Conservation (phyloP, 169 alveolate species). For the Neospora caninum region DNA sequence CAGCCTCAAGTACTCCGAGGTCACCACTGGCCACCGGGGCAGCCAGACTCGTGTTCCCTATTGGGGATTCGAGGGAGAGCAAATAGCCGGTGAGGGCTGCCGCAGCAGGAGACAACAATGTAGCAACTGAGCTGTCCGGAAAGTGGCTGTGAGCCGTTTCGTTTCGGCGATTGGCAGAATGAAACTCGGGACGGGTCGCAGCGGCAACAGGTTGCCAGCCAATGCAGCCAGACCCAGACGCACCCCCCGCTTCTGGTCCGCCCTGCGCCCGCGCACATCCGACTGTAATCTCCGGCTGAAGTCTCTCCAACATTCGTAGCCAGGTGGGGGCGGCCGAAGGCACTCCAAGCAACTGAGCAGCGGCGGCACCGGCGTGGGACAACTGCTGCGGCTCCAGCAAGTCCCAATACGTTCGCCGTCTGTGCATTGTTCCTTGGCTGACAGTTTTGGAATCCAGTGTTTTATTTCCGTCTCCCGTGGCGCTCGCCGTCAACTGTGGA, state of each 20-base stretch:
- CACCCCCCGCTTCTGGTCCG: neutral
- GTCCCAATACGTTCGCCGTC: neutral
- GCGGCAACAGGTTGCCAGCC: neutral
- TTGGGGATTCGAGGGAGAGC: neutral
- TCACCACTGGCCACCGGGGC: no score
- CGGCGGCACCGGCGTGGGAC: slow-evolving; percentile 2
- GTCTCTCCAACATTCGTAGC: neutral
- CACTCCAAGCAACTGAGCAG: slow-evolving; percentile 6
- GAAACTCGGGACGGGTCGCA: neutral
- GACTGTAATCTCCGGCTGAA: neutral
- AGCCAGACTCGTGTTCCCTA: no score
- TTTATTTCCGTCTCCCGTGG: neutral
- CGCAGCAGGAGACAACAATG: neutral
- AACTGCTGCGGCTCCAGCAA: neutral
- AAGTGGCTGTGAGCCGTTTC: neutral
- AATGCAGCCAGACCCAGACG: neutral
- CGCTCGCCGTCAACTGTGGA: neutral
- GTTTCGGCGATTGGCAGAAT: neutral
- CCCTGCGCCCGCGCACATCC: neutral
- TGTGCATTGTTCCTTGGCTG: neutral
- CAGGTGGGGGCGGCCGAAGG: neutral
- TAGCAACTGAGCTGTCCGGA: neutral
- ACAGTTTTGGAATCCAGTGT: neutral
- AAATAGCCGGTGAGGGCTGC: neutral
- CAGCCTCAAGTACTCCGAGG: no score